These are phyloP conservation scores for Sclerotinia glacialis DNA, from an alignment of 2,329 filamentous ascomycete genomes.

Conservation along the genomic window DNA sequence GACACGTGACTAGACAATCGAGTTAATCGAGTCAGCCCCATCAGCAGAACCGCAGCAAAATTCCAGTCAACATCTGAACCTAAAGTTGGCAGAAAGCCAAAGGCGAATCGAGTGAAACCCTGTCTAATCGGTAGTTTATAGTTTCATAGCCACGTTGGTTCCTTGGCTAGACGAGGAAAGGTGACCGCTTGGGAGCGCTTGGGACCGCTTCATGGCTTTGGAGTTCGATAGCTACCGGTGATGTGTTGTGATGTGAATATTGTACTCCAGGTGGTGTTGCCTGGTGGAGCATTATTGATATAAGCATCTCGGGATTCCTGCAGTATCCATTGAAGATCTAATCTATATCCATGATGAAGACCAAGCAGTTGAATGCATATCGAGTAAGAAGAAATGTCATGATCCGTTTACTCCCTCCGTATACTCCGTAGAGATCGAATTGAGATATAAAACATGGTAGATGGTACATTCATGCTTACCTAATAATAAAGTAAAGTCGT, in stretches of 20 bases:
- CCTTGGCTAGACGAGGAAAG: not conserved
- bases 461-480: too few species aligned
- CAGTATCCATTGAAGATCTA: not conserved
- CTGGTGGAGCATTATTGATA: not conserved
- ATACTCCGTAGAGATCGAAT: too few species aligned
- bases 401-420: too few species aligned
- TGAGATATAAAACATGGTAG: too few species aligned
- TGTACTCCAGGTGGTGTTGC: too few species aligned
- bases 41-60: not conserved
- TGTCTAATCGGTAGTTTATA: not conserved
- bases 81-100: not conserved
- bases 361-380: not conserved
- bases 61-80: not conserved
- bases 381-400: not conserved
- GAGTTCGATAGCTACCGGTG: not conserved
- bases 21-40: too few species aligned
- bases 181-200: not conserved
- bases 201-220: not conserved
- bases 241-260: not conserved
- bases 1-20: not conserved
- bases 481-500: too few species aligned
- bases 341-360: slow-evolving; percentile 7
- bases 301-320: not conserved
- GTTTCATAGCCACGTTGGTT: not conserved
- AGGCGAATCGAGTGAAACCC: not conserved